Conservation (phyloP, 2,329 filamentous ascomycete species). For the Sporothrix pallida region DNA sequence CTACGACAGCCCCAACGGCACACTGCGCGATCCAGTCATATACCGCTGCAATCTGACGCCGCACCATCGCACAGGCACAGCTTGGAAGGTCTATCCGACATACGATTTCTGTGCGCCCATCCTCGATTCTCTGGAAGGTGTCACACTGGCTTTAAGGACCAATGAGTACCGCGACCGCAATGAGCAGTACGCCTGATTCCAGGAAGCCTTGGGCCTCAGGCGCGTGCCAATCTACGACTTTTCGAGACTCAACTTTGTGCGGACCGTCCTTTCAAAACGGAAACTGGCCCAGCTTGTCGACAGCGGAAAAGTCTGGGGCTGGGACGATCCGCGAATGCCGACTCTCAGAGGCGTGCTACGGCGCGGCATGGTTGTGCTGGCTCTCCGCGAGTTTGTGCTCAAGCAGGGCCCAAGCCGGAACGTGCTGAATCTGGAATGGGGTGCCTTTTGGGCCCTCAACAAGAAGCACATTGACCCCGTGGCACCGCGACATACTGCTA, state of each 20-base stretch:
- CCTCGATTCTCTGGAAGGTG: background rate
- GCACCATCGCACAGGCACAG: background rate
- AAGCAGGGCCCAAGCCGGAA: background rate
- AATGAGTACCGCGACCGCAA: background rate
- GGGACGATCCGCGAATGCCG: background rate
- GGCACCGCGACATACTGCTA: background rate
- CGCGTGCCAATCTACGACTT: background rate
- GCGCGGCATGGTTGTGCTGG: background rate
- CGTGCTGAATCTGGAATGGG: background rate
- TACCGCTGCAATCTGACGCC: background rate
- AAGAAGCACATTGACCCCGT: slow-evolving; percentile 3
- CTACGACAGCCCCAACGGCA: background rate
- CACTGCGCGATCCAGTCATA: background rate
- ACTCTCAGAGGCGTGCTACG: background rate
- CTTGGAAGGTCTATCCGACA: background rate
- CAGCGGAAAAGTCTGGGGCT: background rate
- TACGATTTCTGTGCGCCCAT: background rate
- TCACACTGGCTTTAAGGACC: background rate
- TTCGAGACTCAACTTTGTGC: background rate
- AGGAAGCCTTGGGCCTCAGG: background rate
- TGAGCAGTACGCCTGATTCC: background rate
- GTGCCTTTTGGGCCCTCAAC: background rate
- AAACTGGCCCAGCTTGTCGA: background rate
- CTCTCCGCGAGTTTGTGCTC: background rate
- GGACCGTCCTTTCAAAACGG: background rate